Base-by-base conservation (phyloP, 495 filamentous ascomycete species). In the Penicillium coprophilum region DNA sequence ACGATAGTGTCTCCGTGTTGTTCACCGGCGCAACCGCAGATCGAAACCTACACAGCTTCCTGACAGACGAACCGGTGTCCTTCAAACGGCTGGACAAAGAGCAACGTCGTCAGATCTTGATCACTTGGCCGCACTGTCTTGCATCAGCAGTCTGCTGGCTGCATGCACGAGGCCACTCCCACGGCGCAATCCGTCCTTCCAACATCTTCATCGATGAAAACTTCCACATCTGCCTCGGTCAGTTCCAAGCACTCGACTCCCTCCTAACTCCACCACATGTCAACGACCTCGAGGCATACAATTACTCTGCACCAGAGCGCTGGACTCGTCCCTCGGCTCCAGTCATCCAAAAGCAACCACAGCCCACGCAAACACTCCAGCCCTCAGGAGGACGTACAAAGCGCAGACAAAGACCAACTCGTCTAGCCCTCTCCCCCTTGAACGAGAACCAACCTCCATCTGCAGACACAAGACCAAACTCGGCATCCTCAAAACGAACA, bases 121-220 rank as follows among this genome's bases (percentile, higher is more conserved):
- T 96, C 62, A 85, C 88, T 60, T 96, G 93, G 92, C 84, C 93
- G 39, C 90, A 92, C 69, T 96, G 93, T 65, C 80, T 97, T 2
- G 79, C 83, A 0, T 87, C 91, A 58, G 89, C 87, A 10, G 65
- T 96, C 21, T 84, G 86, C 43, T 90, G 84, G 68, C 78, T 96
- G 2, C 91, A 96, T 71, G 80, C 80, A 28, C 81, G 81, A 54
- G 87, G 87, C 13, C 80, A 89, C 39, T 76, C 82, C 2, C 93
- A 97, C 58, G 80, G 87, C n/a, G 84, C 85, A 38, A 90, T 97
- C 62, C 85, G 85, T 46, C 93, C 93, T 10, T 91, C 90, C 3
- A 92, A 89, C 31, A 81, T 96, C 38, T 78, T 90, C 52, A 81
- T 96, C 62, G 85, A 93, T 60, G 66, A 76, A 47, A 76, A 86